Evolutionary conservation across 1,284 basidiomycete species (phyloP), one percentile per base, ranked within the genome.

Genomic region (Tilletia horrida): DNA sequence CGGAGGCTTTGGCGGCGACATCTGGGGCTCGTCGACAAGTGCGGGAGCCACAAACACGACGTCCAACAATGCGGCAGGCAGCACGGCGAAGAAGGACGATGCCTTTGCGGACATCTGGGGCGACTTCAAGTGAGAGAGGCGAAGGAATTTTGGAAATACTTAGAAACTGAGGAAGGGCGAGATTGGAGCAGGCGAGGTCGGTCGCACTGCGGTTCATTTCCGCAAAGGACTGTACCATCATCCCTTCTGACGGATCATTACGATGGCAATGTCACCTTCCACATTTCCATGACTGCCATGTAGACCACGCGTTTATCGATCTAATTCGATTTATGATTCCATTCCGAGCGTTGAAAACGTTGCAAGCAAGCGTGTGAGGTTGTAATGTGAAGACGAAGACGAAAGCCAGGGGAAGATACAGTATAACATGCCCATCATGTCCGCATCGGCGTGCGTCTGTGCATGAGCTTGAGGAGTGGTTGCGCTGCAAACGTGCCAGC

Each of bases 61-160:
- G 9, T 6, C 66, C 14, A 42, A 45, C 3, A 16, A 45, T 50
- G 13, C 66, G 7, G n/a, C 67, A 13, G 35, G 48, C 9, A 62
- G 62, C 25, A 31, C 63, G 23, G 50, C 66, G 45, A 40, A 48
- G 16, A 75, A 76, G 62, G 69, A 76, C n/a, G 79, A 78, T 61
- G 78, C 76, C 0, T 80, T 80, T 63, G 75, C 79, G n/a, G 76
- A 81, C 66, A 80, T 81, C 62, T 81, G 79, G 79, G 78, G 77
- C 50, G 78, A 80, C 44, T 80, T 79, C 70, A 77, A 76, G 70
- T 78, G 69, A 67, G 55, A 25, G n/a, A 59, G 23, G 21, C 27
- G 23, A 21, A 52, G 50, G 50, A 48, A 44, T 44, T 44, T 44
- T 18, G 18, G 45, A 18, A 48, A 48, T 9, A 18, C 9, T 44